Evolutionary conservation across 2,329 filamentous ascomycete species (phyloP).

Genomic region (Sporothrix dimorphospora): DNA sequence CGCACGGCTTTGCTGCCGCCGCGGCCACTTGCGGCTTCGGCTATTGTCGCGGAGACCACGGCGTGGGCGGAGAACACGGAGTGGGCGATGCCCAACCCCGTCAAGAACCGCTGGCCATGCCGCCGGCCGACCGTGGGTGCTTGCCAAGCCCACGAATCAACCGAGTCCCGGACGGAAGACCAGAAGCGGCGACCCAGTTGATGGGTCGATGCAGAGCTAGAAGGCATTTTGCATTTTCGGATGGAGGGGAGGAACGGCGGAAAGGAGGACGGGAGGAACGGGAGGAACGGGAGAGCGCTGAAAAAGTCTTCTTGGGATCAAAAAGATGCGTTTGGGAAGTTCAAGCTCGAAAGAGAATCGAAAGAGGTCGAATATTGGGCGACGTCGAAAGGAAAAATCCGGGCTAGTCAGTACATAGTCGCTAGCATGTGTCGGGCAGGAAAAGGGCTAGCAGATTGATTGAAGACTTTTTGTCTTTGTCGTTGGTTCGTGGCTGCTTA

Average conservation of each 20-base stretch:
- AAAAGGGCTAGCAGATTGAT: neutral
- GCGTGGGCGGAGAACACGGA: slow-evolving; percentile 17
- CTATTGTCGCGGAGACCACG: slow-evolving; percentile 12
- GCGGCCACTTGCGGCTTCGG: slow-evolving; percentile 17
- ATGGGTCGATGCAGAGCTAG: slow-evolving; percentile 42
- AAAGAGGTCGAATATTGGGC: neutral
- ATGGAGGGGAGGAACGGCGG: neutral
- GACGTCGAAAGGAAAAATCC: slow-evolving; percentile 1
- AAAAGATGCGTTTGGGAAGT: neutral
- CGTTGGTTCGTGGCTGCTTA: slow-evolving; percentile 16
- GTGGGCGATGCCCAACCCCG: slow-evolving; percentile 27
- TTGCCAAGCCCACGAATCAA: slow-evolving; percentile 35
- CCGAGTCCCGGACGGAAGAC: slow-evolving; percentile 40
- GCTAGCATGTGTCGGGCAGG: slow-evolving; percentile 6
- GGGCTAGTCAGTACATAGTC: slow-evolving; percentile 4
- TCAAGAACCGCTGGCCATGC: slow-evolving; percentile 28
- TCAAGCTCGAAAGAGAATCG: neutral
- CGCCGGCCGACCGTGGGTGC: slow-evolving; percentile 29
- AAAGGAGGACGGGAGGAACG: neutral
- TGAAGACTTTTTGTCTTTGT: slow-evolving; percentile 11
- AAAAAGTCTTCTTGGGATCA: neutral
- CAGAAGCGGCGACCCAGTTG: slow-evolving; percentile 43
- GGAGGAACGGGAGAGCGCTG: neutral
- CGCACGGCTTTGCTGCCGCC: slow-evolving; percentile 11
- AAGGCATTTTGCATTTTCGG: slow-evolving; percentile 39